phyloP scores from a whole-genome alignment of 2,329 filamentous ascomycete species.

The Madurella mycetomatis region DNA sequence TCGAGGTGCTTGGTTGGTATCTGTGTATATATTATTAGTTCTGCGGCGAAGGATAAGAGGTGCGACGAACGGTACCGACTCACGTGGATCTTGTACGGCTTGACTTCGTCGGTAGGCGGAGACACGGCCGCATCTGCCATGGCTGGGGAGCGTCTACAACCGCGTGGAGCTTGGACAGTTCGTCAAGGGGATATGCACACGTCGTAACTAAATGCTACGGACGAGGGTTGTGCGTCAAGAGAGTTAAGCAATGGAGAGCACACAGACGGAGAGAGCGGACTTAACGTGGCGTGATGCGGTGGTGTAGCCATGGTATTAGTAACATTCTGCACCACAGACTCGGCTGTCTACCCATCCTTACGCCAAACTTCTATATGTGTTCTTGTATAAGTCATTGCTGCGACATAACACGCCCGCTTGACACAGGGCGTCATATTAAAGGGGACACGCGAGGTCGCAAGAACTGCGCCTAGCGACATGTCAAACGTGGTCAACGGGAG shows the following conservation, averaged over 20 bases:
- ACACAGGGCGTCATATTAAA: background rate
- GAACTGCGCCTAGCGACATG: background rate
- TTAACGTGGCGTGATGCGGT: too few relatives aligned
- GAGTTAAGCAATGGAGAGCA: too few relatives aligned
- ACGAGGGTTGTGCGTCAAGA: too few relatives aligned
- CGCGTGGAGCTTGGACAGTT: too few relatives aligned
- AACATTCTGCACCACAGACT: too few relatives aligned
- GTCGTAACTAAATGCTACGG: too few relatives aligned
- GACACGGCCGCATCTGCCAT: slow-evolving; percentile 29
- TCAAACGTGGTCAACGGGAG: background rate
- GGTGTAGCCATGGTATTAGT: too few relatives aligned
- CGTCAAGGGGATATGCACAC: too few relatives aligned
- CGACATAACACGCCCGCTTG: background rate
- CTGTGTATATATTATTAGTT: slow-evolving; percentile 33
- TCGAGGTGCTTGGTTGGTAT: slow-evolving; percentile 64
- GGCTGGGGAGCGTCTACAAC: background rate
- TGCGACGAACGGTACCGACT: slow-evolving; percentile 28
- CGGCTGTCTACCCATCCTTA: too few relatives aligned
- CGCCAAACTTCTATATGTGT: too few relatives aligned
- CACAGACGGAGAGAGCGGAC: too few relatives aligned
- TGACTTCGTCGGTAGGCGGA: slow-evolving; percentile 42
- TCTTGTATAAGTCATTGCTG: too few relatives aligned
- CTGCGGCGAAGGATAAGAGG: background rate
- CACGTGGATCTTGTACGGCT: slow-evolving; percentile 55
- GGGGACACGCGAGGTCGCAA: background rate